These are phyloP conservation scores for Stemphylium lycopersici DNA, from an alignment of 2,329 filamentous ascomycete species.

Conservation along the genomic window DNA sequence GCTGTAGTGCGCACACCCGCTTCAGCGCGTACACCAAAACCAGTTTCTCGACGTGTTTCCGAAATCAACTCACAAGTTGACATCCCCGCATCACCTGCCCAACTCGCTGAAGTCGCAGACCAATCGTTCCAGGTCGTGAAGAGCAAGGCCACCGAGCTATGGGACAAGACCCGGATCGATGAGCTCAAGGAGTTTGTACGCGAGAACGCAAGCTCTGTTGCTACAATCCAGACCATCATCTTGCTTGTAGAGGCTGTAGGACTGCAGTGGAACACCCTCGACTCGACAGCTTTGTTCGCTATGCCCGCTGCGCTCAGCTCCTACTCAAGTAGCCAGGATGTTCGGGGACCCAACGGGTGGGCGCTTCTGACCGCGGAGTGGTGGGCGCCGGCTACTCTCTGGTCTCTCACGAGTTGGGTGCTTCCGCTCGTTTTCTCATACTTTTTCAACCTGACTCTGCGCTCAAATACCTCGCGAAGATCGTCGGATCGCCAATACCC, in stretches of 20 bases:
- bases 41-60: conserved; percentile 61
- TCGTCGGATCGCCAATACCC: conserved; percentile 59
- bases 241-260: conserved; percentile 70
- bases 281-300: conserved; percentile 74
- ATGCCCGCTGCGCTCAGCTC: conserved; percentile 67
- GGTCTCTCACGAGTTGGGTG: conserved; percentile 73
- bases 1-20: conserved; percentile 39
- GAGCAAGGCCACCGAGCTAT: conserved; percentile 67
- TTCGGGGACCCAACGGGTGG: conserved; percentile 82
- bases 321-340: conserved; percentile 62
- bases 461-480: conserved; percentile 56
- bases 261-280: conserved; percentile 73
- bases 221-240: conserved; percentile 47
- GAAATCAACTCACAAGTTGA: conserved; percentile 55
- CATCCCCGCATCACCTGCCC: conserved; percentile 77
- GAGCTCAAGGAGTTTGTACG: conserved; percentile 71
- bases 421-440: conserved; percentile 77
- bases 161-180: conserved; percentile 69
- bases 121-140: conserved; percentile 73
- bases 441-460: conserved; percentile 84
- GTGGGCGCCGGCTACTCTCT: conserved; percentile 82
- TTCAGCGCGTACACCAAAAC: conserved; percentile 45
- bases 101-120: conserved; percentile 64
- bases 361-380: conserved; percentile 75
- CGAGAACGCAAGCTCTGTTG: conserved; percentile 73